phyloP scores from a whole-genome alignment of 2,329 filamentous ascomycete species.

The Fusarium sublunatum region DNA sequence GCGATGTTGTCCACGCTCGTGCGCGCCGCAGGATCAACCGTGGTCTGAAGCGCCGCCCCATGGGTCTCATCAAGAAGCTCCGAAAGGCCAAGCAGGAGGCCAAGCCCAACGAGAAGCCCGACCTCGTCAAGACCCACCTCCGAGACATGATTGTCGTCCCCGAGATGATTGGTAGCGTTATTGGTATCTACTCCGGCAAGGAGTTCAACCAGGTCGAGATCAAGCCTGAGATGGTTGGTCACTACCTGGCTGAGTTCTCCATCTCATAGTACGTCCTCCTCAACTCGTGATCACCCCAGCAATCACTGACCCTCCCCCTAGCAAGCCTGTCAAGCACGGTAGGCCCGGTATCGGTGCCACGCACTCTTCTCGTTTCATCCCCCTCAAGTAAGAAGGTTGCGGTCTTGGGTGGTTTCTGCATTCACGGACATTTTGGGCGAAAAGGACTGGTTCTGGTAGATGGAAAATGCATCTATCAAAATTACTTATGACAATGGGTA shows the following conservation, averaged over 20 bases:
- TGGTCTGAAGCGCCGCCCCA: constrained; percentile 99
- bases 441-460: constrained; percentile 68
- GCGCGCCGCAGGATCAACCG: constrained; percentile 99
- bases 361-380: constrained; percentile 99
- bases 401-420: constrained; percentile 65
- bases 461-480: constrained; percentile 57
- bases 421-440: constrained; percentile 68
- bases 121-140: constrained; percentile 98
- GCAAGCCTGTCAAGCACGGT: constrained; percentile 99
- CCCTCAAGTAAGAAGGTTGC: constrained; percentile 91
- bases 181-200: constrained; percentile 99
- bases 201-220: constrained; percentile 99
- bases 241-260: constrained; percentile 99
- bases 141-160: constrained; percentile 99
- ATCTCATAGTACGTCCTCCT: constrained; percentile 91
- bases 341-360: constrained; percentile 99
- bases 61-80: constrained; percentile 99
- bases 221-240: constrained; percentile 99
- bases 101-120: constrained; percentile 99
- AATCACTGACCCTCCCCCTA: constrained; percentile 65
- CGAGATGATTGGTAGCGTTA: constrained; percentile 99
- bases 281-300: background rate
- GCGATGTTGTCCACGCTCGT: constrained; percentile 98
- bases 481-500: constrained; percentile 59
- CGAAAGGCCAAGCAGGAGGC: constrained; percentile 99